phyloP scores from a whole-genome alignment of 257 asterid genomes.

The Lithospermum erythrorhizon region DNA sequence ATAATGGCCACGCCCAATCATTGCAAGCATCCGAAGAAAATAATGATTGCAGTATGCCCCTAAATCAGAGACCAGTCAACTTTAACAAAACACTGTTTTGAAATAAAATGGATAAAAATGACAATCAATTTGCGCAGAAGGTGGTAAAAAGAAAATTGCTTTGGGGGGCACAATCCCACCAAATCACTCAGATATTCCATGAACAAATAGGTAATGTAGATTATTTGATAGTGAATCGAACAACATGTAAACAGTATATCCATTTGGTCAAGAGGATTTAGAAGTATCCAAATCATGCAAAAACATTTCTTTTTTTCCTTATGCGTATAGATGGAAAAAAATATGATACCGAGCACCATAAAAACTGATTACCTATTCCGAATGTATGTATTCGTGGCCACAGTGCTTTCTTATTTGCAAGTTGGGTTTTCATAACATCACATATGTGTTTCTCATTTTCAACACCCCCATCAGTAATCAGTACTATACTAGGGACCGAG shows the following conservation, averaged over 20 bases:
- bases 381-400: constrained; percentile 71
- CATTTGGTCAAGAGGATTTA: too few species aligned
- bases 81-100: too few species aligned
- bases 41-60: constrained; percentile 89
- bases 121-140: too few species aligned
- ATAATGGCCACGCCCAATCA: constrained; percentile 56
- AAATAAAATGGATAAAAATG: too few species aligned
- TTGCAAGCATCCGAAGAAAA: constrained; percentile 83
- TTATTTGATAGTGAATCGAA: too few species aligned
- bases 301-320: background rate
- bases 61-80: background rate
- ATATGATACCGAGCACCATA: background rate
- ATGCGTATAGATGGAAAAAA: background rate
- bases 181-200: too few species aligned
- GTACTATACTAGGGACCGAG: constrained; percentile 57
- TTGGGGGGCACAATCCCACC: background rate
- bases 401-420: constrained; percentile 31
- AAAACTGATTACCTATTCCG: constrained; percentile 55
- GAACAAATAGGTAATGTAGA: too few species aligned
- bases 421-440: constrained; percentile 40
- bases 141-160: background rate
- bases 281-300: too few species aligned
- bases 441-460: constrained; percentile 81
- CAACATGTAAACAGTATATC: too few species aligned
- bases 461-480: constrained; percentile 86